Conservation (phyloP, 441 rosid species). For the Populus hybrid region DNA sequence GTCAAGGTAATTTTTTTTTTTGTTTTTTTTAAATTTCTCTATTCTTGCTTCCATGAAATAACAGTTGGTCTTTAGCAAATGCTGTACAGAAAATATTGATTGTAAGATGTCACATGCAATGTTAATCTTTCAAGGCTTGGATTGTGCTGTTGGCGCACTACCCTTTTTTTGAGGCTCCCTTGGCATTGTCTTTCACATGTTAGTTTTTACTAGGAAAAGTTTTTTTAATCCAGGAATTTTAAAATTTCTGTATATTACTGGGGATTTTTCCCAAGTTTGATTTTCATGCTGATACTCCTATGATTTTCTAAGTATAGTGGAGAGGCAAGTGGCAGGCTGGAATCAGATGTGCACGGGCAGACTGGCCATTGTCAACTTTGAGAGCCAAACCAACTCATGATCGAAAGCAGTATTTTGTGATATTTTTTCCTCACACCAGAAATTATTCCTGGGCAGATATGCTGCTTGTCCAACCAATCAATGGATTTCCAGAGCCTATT, state of each 20-base stretch:
- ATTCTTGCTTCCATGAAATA: not conserved
- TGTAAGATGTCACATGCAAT: not conserved
- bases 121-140: slow-evolving; percentile 1
- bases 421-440: too few species aligned
- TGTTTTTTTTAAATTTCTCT: not conserved
- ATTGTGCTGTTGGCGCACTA: not conserved
- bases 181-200: not conserved
- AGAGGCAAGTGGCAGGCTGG: slow-evolving; percentile 99
- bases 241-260: too few species aligned
- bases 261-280: slow-evolving; percentile 9
- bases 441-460: slow-evolving; percentile 99
- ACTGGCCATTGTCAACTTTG: slow-evolving; percentile 89
- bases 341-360: slow-evolving; percentile 89
- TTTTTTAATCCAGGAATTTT: too few species aligned
- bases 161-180: not conserved
- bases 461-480: slow-evolving; percentile 72
- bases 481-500: slow-evolving; percentile 86
- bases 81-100: not conserved
- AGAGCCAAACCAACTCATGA: slow-evolving; percentile 94
- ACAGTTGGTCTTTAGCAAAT: not conserved
- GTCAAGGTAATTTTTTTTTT: slow-evolving; percentile 67
- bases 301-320: slow-evolving; percentile 64
- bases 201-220: too few species aligned
- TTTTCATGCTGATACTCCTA: slow-evolving; percentile 18
- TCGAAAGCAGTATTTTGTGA: slow-evolving; percentile 83